Conservation (phyloP, 2,329 filamentous ascomycete species). For the Fusarium ramigenum region DNA sequence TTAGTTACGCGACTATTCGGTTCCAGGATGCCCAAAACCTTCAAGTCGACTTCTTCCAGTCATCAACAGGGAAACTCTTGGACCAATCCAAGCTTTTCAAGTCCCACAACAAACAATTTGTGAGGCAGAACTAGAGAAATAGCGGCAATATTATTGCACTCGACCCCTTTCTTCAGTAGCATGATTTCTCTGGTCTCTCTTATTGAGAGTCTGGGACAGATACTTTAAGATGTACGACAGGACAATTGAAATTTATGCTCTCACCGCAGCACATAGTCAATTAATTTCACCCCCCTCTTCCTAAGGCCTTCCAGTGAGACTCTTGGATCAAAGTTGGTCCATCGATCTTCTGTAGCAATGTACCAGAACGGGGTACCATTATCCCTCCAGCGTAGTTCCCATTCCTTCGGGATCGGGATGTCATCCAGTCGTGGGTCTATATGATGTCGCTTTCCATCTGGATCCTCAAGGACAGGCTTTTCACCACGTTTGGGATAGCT, state of each 20-base stretch:
- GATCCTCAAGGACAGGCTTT: not conserved
- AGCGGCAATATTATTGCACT: accelerated
- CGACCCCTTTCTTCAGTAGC: too few relatives aligned
- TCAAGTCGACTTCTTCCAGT: constrained; percentile 7
- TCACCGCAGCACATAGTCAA: not conserved
- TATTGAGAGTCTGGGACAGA: accelerated
- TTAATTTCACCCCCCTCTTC: not conserved
- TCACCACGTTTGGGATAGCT: not conserved
- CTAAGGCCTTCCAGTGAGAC: not conserved
- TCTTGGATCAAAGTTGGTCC: not conserved
- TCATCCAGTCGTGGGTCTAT: not conserved
- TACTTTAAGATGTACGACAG: accelerated
- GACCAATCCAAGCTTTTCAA: constrained; percentile 15
- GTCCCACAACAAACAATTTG: constrained; percentile 10
- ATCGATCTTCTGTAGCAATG: not conserved
- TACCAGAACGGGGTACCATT: not conserved
- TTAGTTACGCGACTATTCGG: constrained; percentile 20
- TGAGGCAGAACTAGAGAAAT: not conserved
- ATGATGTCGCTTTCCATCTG: not conserved
- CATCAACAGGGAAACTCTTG: constrained; percentile 1
- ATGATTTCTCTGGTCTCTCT: too few relatives aligned
- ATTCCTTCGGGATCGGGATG: not conserved
- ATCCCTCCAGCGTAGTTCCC: not conserved
- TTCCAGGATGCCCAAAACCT: constrained; percentile 9
- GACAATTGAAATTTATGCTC: accelerated